These are phyloP conservation scores for Botrytis cinerea DNA, from an alignment of 2,329 filamentous ascomycete genomes.

Conservation along the genomic window DNA sequence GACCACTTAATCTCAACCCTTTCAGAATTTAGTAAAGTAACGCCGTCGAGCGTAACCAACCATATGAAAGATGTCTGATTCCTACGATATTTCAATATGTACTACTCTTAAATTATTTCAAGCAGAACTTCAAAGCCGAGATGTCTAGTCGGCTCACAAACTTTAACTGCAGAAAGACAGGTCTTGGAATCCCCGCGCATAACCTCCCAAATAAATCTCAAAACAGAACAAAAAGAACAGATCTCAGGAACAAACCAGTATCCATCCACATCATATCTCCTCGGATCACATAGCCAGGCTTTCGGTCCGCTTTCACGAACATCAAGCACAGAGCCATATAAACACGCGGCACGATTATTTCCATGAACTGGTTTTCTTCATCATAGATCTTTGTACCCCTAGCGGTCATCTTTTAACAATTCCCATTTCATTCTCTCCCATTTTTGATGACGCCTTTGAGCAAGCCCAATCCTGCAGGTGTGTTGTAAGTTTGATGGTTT, in stretches of 20 bases:
- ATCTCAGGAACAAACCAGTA: background rate
- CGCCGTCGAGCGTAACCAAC: background rate
- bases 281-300: background rate
- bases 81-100: background rate
- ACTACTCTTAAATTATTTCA: background rate
- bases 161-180: background rate
- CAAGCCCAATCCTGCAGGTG: background rate
- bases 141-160: background rate
- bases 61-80: background rate
- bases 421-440: background rate
- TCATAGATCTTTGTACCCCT: background rate
- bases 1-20: rapidly evolving
- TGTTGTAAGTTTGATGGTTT: background rate
- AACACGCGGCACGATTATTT: background rate
- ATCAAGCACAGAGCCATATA: background rate
- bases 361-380: background rate
- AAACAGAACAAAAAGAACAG: background rate
- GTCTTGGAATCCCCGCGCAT: background rate
- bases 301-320: background rate
- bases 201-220: background rate
- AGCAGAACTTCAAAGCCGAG: background rate
- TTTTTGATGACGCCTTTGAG: background rate
- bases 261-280: background rate
- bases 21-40: background rate
- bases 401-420: background rate